Evolutionary conservation across 2,329 filamentous ascomycete genomes (phyloP), one percentile per base, ranked within the genome.

Genomic region (Neophaeococcomyces aloes): DNA sequence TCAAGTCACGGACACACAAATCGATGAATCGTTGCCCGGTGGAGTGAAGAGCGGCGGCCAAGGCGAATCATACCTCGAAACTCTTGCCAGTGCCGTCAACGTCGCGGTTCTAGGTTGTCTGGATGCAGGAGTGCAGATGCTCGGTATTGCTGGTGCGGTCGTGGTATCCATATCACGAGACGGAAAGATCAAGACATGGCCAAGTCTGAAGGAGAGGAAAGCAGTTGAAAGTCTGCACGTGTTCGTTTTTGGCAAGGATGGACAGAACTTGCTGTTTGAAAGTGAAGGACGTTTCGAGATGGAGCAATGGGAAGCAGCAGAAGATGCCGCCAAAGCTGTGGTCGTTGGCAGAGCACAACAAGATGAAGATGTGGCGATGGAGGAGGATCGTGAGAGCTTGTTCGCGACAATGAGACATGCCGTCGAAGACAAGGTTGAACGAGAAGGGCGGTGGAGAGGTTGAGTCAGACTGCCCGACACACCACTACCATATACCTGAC

Each of bases 31-130:
- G 19, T 38, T 54, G 25, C 48, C 49, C 6, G 53, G 53, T 14
- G 50, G 52, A n/a, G 46, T 53, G 40, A 55, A 53, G 31, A 42
- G 44, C 15, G 48, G 44, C 29, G 54, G 52, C 13, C 52, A 52
- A 47, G 51, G 44, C 41, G 51, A 54, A 43, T 47, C 47, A 81
- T 84, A 86, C 59, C 73, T 95, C 32, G 72, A 81, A 38, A 71
- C 94, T 35, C 76, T 98, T 43, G 86, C 91, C 18, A 77, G 84
- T 27, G 72, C 95, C 49, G 67, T 95, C 23, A 86, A 95, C 62
- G 81, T 87, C 1, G 75, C 85, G 4, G 69, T 88, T 29, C 68
- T 91, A 30, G 79, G 85, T 17, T 74, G 96, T 13, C 69, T 96
- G 29, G 86, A 87, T 33, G 86, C 84, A 19, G 81, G 83, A 1